Base-by-base conservation (phyloP, 352 stramenopile genomes). In the Thraustochytrium striatum region DNA sequence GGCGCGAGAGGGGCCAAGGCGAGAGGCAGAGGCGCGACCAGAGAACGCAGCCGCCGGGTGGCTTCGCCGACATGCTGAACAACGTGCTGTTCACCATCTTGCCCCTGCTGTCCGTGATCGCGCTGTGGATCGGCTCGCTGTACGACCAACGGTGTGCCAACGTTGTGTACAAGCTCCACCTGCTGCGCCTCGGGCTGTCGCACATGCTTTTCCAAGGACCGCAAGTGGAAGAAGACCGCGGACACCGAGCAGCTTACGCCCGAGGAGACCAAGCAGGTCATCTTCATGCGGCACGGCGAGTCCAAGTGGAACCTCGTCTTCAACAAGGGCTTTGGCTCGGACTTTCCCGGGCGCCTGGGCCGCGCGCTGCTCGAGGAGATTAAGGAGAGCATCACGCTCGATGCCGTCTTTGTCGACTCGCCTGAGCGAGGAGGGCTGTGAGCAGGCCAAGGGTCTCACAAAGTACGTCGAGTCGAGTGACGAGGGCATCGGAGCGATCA, bases 251-350 rank as follows among this genome's bases (percentile, higher is more conserved):
- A 25, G 7, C 28, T 80, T 0, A 70, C 70, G 16, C 35, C 53
- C 7, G 58, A 78, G 19, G 36, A 9, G 2, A 78, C 55, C 33
- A 92, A 91, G 83, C 88, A 86, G 53, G 84, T 94, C 36, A 57
- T 94, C 7, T 94, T 94, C 78, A 84, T 94, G 30, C 87, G 90
- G n/a, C 90, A 94, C 57, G 89, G 87, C 38, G 90, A 94, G 83
- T 93, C 88, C 53, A 87, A 92, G 79, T 94, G 90, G 90, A 94
- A 94, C 81, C 86, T 90, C 61, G 83, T 93, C 43, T 94, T 94
- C 69, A 94, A 94, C 72, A 90, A 90, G 52, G 88, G 89, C 41
- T 33, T 89, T 1, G 86, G 85, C 72, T 84, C 85, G 53, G 81
- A 82, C 9, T 84, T 83, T n/a, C 52, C 88, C 5, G 69, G 86